These are phyloP conservation scores for Chrysanthemum lavandulifolium DNA, from an alignment of 129 eudicot species.

Conservation along the genomic window DNA sequence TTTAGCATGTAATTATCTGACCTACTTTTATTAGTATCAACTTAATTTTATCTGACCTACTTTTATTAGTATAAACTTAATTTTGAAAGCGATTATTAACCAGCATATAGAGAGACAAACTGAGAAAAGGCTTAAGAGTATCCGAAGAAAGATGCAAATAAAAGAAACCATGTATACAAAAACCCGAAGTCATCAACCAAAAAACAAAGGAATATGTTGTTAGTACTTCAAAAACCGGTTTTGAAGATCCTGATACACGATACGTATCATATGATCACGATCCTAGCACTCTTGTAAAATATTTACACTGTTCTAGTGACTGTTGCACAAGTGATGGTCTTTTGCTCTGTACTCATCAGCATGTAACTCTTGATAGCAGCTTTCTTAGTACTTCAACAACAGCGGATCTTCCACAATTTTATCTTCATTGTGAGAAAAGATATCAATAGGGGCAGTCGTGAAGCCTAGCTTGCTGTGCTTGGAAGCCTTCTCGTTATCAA, in stretches of 20 bases:
- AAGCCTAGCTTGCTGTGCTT: conserved; percentile 42
- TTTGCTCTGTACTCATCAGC: not conserved
- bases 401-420: conserved; percentile 43
- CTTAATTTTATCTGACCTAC: no score
- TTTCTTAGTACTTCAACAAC: conserved; percentile 19
- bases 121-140: not conserved
- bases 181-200: conserved; percentile 23
- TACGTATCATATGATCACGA: conserved; percentile 22
- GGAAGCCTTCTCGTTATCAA: conserved; percentile 48
- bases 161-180: conserved; percentile 4
- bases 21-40: no score
- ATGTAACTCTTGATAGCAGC: not conserved
- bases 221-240: conserved; percentile 24
- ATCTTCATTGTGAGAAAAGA: conserved; percentile 57
- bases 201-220: conserved; percentile 38
- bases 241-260: conserved; percentile 18
- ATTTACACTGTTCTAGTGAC: conserved; percentile 17
- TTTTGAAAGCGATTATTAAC: no score
- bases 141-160: not conserved
- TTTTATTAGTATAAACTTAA: no score
- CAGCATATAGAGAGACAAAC: no score
- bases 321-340: not conserved
- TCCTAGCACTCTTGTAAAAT: conserved; percentile 15
- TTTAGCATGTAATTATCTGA: no score
- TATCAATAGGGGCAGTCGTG: conserved; percentile 67